Base-by-base conservation (phyloP, 2,329 filamentous ascomycete genomes). In the Colletotrichum plurivorum region DNA sequence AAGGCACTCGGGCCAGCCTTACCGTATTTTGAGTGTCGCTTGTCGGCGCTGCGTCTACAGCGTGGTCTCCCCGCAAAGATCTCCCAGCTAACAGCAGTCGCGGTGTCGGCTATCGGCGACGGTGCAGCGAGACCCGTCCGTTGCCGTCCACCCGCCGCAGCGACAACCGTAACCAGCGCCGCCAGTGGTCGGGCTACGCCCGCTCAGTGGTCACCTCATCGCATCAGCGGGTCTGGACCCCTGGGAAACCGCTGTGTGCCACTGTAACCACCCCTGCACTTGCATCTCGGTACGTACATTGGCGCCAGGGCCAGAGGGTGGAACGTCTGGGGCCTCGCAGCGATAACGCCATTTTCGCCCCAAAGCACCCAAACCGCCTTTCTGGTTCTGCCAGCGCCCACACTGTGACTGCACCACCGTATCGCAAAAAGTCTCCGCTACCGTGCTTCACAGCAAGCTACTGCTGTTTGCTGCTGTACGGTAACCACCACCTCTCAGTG, bases 301-400 rank as follows among this genome's bases (percentile, higher is more conserved):
- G 10, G 10, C 31, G 31, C 31, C 31, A 36, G 31, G 31, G 31
- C 31, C 31, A 36, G 31, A 36, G 39, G 13, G 62, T 69, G 67
- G 67, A 66, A 60, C 67, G 36, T 67, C 62, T 36, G 62, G 67
- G 62, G 55, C 31, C 55, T 61, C 43, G 67, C 62, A 72, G 75
- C 67, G 75, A 81, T 81, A 79, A 80, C 79, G 79, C 79, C 78
- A 81, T 81, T 77, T 74, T 76, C 70, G 75, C 77, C 76, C 75
- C 76, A 78, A 75, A 80, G 79, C 79, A 80, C 75, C 72, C 72
- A 75, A 73, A 60, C 60, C 51, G 36, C 51, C 54, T 22, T 51
- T 48, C 15, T 60, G 49, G 49, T 59, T 41, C 54, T 52, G 53
- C 31, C 41, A 49, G n/a, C 12, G 6, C 16, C n/a, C n/a, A 18